Evolutionary conservation across 352 stramenopile genomes (phyloP), one percentile per base, ranked within the genome.

Genomic region (Phytophthora ramorum): DNA sequence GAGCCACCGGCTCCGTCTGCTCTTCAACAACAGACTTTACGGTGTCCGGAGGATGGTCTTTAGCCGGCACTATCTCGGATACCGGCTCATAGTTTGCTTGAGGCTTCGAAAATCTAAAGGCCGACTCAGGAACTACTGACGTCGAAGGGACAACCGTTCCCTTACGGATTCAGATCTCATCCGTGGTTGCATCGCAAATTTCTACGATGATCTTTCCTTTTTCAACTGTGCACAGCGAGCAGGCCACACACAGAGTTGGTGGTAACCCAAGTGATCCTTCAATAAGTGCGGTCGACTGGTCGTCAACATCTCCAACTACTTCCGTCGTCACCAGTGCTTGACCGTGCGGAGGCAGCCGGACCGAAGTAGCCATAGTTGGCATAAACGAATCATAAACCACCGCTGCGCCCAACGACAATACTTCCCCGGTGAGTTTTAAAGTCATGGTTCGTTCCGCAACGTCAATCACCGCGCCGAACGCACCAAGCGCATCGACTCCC

Each of bases 121-220:
- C 28, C 7, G 28, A 32, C 28, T 32, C 28, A 28, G 28, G 28
- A 9, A 32, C 8, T 32, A 32, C 28, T 1, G 28, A 32, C 4
- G 28, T 32, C 4, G 28, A 32, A 1, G 28, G 3, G 6, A 32
- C 28, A 9, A 32, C 7, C 28, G 52, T 30, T 14, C 52, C 52
- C 13, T 51, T 50, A 19, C 17, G 30, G 8, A 60, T 32, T 28
- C 43, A 44, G 16, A 38, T 38, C 8, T 59, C 51, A 3, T 50
- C 51, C 0, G 38, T 43, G 13, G 51, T 30, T 1, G 52, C 38
- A 14, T 60, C 52, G n/a, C 52, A 51, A 0, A 52, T 12, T 32
- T 60, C 52, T 12, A 60, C 52, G 1, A 60, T 30, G 0, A 50
- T 40, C 22, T 28, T 32, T 1, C 52, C 52, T n/a, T 35, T 17